phyloP scores from a whole-genome alignment of 2,329 filamentous ascomycete species.

The Calonectria pteridis region DNA sequence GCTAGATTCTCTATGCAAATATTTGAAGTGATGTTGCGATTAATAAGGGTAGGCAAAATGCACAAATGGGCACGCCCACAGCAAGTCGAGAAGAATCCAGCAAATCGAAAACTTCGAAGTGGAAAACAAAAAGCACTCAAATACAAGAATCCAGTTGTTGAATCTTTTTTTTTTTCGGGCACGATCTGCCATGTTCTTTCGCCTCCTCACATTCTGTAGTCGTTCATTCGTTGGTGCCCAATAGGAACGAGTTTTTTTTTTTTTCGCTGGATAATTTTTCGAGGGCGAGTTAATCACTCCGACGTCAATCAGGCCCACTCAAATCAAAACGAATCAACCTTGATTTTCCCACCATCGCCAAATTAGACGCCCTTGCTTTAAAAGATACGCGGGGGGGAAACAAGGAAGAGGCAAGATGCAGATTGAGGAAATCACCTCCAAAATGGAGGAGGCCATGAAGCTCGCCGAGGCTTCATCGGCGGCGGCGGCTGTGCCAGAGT shows the following conservation, averaged over 20 bases:
- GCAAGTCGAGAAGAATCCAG: background rate
- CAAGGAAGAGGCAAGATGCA: conserved; percentile 51
- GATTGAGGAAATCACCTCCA: conserved; percentile 58
- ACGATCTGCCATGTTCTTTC: background rate
- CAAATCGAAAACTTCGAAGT: background rate
- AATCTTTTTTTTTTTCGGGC: background rate
- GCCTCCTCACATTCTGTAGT: conserved; percentile 8
- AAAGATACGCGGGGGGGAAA: background rate
- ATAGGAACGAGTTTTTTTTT: conserved; percentile 35
- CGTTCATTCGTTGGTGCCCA: conserved; percentile 36
- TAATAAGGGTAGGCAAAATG: background rate
- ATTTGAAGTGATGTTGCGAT: too few species aligned
- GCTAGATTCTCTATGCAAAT: background rate
- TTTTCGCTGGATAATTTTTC: conserved; percentile 42
- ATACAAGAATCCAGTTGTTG: background rate
- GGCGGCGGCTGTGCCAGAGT: background rate
- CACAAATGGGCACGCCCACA: background rate
- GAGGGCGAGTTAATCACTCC: conserved; percentile 25
- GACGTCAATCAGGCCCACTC: conserved; percentile 24
- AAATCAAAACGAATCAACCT: conserved; percentile 5
- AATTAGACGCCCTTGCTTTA: background rate
- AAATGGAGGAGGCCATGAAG: conserved; percentile 53
- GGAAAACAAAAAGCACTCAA: background rate
- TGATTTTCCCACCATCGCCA: background rate
- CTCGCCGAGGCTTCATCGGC: conserved; percentile 26